Conservation (phyloP, 768 basidiomycete species). For the Mycena vitilis region DNA sequence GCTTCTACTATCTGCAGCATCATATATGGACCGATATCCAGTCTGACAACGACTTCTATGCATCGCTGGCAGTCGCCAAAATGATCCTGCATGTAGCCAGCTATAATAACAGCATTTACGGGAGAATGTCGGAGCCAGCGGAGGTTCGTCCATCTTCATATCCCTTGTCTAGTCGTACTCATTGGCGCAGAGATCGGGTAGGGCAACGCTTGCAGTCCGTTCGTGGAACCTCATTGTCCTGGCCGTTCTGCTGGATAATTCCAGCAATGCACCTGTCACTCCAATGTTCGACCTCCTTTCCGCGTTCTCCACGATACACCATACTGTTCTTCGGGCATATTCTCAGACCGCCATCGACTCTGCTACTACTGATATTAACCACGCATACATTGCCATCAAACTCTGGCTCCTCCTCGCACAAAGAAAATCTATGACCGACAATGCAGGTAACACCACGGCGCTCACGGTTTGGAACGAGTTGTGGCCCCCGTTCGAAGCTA, state of each 20-base stretch:
- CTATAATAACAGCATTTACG: conserved; percentile 56
- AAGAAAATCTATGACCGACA: conserved; percentile 44
- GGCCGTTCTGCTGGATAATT: conserved; percentile 59
- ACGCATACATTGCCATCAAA: conserved; percentile 76
- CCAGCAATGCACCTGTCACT: conserved; percentile 46
- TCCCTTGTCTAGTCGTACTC: background rate
- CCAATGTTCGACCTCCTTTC: conserved; percentile 63
- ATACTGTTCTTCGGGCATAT: conserved; percentile 56
- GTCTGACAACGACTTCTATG: conserved; percentile 63
- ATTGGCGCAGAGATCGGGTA: conserved; percentile 47
- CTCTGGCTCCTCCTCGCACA: conserved; percentile 75
- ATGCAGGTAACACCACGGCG: conserved; percentile 47
- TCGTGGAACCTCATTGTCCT: conserved; percentile 76
- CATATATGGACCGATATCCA: conserved; percentile 58
- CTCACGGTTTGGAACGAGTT: conserved; percentile 78
- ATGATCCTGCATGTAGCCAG: conserved; percentile 62
- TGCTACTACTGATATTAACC: conserved; percentile 70
- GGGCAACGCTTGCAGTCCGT: conserved; percentile 55
- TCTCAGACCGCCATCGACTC: conserved; percentile 53
- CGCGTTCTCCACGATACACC: conserved; percentile 61
- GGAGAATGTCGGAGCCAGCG: conserved; percentile 50
- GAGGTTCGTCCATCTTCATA: conserved; percentile 44
- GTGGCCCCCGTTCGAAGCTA: conserved; percentile 75
- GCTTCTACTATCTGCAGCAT: conserved; percentile 64
- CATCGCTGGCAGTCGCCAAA: conserved; percentile 63